phyloP scores from a whole-genome alignment of 108 stramenopile species.

The Cyclotella choctawhatcheeana region DNA sequence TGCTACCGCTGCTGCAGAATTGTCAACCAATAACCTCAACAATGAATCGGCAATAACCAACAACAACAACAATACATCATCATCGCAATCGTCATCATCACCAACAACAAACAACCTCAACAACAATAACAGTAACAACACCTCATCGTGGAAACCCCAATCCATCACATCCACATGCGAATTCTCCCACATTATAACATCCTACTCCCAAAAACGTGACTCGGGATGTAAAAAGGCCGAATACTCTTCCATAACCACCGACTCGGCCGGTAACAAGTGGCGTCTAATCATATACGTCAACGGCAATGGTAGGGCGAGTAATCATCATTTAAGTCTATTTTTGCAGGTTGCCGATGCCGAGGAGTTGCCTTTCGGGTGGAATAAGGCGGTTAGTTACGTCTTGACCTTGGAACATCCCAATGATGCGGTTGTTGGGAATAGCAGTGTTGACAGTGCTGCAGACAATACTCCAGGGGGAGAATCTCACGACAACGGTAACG shows the following conservation, averaged over 20 bases:
- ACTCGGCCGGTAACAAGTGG: constrained; percentile 89
- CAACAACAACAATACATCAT: background rate
- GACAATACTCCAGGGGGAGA: constrained; percentile 1
- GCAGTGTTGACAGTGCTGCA: background rate
- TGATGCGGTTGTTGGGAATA: constrained; percentile 21
- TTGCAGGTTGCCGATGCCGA: constrained; percentile 92
- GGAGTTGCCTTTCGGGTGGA: constrained; percentile 90
- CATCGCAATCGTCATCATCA: background rate
- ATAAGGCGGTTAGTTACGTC: constrained; percentile 87
- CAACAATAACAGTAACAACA: background rate
- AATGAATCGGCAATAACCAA: background rate
- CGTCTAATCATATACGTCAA: constrained; percentile 91
- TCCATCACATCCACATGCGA: constrained; percentile 81
- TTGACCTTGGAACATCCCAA: constrained; percentile 86
- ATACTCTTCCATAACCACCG: constrained; percentile 78
- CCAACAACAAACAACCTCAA: background rate
- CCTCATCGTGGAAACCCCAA: constrained; percentile 75
- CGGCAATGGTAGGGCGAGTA: constrained; percentile 86
- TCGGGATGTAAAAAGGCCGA: constrained; percentile 93
- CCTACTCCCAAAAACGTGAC: constrained; percentile 86
- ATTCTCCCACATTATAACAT: constrained; percentile 84
- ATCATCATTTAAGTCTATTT: constrained; percentile 89
- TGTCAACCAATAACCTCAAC: background rate
- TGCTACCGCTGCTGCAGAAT: no score
- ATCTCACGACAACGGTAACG: constrained; percentile 62